Conservation (phyloP, 176 grass and related monocot species). For the Leersia perrieri region DNA sequence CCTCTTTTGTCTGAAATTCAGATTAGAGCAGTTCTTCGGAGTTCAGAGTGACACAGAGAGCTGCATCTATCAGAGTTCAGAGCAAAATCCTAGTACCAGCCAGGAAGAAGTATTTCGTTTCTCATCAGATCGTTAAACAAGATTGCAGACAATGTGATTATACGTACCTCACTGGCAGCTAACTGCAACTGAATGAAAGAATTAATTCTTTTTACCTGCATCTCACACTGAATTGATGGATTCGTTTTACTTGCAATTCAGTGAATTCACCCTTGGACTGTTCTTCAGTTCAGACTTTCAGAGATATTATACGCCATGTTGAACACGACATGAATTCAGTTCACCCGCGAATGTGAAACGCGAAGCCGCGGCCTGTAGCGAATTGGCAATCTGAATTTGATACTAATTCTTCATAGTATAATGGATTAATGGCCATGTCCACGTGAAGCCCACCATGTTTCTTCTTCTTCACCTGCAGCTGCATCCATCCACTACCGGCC, state of each 20-base stretch:
- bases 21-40: neutral
- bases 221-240: too few species aligned
- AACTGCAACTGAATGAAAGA: neutral
- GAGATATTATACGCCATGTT: too few species aligned
- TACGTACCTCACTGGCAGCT: too few species aligned
- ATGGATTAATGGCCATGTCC: neutral
- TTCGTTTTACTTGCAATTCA: too few species aligned
- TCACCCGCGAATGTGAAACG: too few species aligned
- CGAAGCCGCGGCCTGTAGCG: neutral
- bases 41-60: neutral
- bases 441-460: slow-evolving; percentile 34
- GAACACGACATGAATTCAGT: neutral
- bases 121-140: too few species aligned
- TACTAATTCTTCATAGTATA: too few species aligned
- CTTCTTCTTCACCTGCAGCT: neutral
- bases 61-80: too few species aligned
- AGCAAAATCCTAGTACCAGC: neutral
- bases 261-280: too few species aligned
- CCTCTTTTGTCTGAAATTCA: neutral
- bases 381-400: neutral
- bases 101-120: neutral
- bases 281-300: neutral
- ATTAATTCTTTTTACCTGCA: neutral
- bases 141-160: too few species aligned
- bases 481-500: too few species aligned